Base-by-base conservation (phyloP, 1,139 yeast genomes). In the Hemisphaericaspora lyxosophila region DNA sequence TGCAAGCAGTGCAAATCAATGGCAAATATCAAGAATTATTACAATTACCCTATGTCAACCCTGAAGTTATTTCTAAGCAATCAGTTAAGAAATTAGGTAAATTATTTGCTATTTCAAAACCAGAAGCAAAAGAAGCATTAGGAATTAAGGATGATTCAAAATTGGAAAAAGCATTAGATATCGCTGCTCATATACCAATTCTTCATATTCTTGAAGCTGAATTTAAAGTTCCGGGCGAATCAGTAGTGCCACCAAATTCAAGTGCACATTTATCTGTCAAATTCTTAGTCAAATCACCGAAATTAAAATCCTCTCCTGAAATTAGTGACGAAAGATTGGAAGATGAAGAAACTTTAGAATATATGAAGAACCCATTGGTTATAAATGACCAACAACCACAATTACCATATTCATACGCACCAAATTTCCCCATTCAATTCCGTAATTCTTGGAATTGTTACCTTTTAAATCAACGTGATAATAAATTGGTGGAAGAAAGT, bases 141-240 rank as follows among this genome's bases (percentile, higher is more conserved):
- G 87, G 87, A 26, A 70, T 82, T 35, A 51, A 54, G 16, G 80
- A 80, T 44, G 65, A 68, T 22, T 49, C 51, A 2, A 60, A 73
- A 49, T 60, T 80, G 37, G 56, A 69, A 17, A 67, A 70, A 25
- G 75, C 88, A 3, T 57, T 84, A 36, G 62, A 69, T 9, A 74
- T 82, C 40, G 96, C 94, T 2, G 57, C 73, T 5, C 68, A 72
- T 36, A 78, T 88, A 30, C 97, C 97, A 30, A 65, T 71, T 33
- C 64, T 92, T 41, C 80, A 85, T 50, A 67, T 90, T 15, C 49
- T 89, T 31, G 79, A 78, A 38, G 82, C 95, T 33, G 79, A 76
- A 41, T 88, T 90, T 62, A 75, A 78, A 46, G 96, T 90, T 31
- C 95, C 96, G 3, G 98, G 97, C 26, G 97, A 90, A 65, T 36